Percentiles rank a stretch among this genome's conserved stretches.
phyloP scores from a whole-genome alignment of 768 basidiomycete genomes.

The Phlegmacium glaucopus region DNA sequence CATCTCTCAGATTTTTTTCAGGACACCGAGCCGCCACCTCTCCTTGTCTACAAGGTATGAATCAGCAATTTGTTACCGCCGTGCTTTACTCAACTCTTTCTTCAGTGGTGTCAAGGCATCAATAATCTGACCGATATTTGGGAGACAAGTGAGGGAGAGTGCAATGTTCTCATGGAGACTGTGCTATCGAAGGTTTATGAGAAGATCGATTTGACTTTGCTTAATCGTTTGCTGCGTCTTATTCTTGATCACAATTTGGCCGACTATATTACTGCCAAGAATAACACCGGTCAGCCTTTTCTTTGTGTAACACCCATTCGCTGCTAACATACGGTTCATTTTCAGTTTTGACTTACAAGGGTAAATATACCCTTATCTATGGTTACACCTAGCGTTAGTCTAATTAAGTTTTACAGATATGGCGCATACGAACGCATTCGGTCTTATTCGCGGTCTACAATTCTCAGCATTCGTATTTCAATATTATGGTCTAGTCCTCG shows the following conservation, averaged over 20 bases:
- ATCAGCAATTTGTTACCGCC: not conserved
- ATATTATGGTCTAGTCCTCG: conserved; percentile 94
- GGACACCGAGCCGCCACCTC: conserved; percentile 95
- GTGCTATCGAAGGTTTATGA: conserved; percentile 97
- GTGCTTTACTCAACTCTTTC: not conserved
- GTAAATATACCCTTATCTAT: conserved; percentile 19
- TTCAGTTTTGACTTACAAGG: conserved; percentile 83
- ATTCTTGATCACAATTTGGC: conserved; percentile 99
- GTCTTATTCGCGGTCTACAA: conserved; percentile 95
- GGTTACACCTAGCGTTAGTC: not conserved
- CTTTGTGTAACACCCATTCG: not conserved
- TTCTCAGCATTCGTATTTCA: conserved; percentile 99
- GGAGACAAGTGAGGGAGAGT: conserved; percentile 98
- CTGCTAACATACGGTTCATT: not conserved
- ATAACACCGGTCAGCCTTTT: conserved; percentile 68
- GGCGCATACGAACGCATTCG: conserved; percentile 97
- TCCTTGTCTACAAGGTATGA: conserved; percentile 86
- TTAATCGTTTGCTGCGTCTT: conserved; percentile 92
- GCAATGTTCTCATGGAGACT: conserved; percentile 98
- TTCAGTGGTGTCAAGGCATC: conserved; percentile 94
- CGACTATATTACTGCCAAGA: conserved; percentile 99
- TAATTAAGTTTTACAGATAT: conserved; percentile 49
- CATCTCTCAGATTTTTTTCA: conserved; percentile 15
- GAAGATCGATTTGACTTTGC: conserved; percentile 95
- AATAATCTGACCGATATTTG: conserved; percentile 98